Conservation (phyloP, 768 basidiomycete species). For the Pisolithus orientalis region DNA sequence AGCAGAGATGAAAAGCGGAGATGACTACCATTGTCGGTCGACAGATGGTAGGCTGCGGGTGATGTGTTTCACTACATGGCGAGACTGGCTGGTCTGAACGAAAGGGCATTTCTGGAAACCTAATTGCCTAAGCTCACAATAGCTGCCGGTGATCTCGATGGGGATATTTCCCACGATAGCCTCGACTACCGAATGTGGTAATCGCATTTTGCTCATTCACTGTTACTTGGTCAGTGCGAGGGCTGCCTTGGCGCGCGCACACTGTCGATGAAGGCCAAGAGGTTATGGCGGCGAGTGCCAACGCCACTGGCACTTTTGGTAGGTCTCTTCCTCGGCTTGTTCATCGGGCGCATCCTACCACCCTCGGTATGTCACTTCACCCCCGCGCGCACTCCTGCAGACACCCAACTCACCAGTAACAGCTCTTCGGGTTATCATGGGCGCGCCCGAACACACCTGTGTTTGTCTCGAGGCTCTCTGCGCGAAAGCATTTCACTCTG, state of each 20-base stretch:
- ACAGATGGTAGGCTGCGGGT: too few species aligned
- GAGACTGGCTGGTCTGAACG: too few species aligned
- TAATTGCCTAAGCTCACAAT: too few species aligned
- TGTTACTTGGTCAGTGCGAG: too few species aligned
- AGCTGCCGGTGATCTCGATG: too few species aligned
- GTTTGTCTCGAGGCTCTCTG: conserved; percentile 41
- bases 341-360: conserved; percentile 48
- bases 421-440: conserved; percentile 40
- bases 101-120: too few species aligned
- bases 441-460: conserved; percentile 47
- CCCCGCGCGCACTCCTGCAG: not conserved
- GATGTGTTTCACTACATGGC: too few species aligned
- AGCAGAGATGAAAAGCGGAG: too few species aligned
- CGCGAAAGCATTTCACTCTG: conserved; percentile 58
- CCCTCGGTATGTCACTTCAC: conserved; percentile 19
- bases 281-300: conserved; percentile 36
- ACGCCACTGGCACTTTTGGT: conserved; percentile 51
- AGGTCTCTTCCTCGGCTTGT: conserved; percentile 55
- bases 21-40: too few species aligned
- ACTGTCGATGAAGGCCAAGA: conserved; percentile 22
- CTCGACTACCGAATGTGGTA: too few species aligned
- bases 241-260: not conserved
- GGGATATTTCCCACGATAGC: too few species aligned
- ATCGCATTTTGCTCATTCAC: too few species aligned
- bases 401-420: not conserved